Percentiles rank a stretch among this genome's conserved stretches.
phyloP scores from a whole-genome alignment of 108 stramenopile species.

The Stephanodiscus minutulus region DNA sequence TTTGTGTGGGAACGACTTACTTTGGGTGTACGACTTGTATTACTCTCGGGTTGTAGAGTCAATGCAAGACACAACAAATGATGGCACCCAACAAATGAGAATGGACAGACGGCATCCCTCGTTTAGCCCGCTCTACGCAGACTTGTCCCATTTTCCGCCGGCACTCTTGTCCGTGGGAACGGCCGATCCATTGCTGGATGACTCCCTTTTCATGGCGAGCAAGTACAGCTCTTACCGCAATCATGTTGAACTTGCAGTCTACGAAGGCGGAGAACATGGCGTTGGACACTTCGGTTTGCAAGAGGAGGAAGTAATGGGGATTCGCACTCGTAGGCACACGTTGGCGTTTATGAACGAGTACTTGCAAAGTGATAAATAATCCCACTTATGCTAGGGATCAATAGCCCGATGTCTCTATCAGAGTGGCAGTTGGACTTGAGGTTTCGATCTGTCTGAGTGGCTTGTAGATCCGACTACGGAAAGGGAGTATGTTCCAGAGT shows the following conservation, averaged over 20 bases:
- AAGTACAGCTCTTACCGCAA: slow-evolving; percentile 18
- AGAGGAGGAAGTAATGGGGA: slow-evolving; percentile 34
- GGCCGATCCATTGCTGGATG: slow-evolving; percentile 42
- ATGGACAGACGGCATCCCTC: slow-evolving; percentile 15
- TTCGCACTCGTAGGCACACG: slow-evolving; percentile 24
- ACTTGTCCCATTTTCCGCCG: slow-evolving; percentile 42
- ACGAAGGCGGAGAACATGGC: slow-evolving; percentile 38
- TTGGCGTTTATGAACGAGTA: slow-evolving; percentile 32
- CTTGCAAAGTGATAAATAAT: background rate
- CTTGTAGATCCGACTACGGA: too few species aligned
- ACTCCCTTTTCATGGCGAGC: slow-evolving; percentile 32
- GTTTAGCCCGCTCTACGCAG: slow-evolving; percentile 35
- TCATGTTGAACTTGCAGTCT: slow-evolving; percentile 28
- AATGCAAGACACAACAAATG: background rate
- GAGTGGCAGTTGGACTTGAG: too few species aligned
- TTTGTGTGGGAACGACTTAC: slow-evolving; percentile 38
- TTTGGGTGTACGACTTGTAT: slow-evolving; percentile 40
- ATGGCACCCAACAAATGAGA: background rate
- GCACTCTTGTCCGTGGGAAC: slow-evolving; percentile 39
- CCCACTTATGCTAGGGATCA: too few species aligned
- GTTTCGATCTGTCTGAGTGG: too few species aligned
- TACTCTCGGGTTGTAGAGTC: slow-evolving; percentile 1
- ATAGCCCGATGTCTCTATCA: too few species aligned
- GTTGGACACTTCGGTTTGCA: slow-evolving; percentile 45
- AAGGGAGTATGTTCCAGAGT: too few species aligned